phyloP scores from a whole-genome alignment of 352 stramenopile genomes.

The Pythium vanterpoolii region DNA sequence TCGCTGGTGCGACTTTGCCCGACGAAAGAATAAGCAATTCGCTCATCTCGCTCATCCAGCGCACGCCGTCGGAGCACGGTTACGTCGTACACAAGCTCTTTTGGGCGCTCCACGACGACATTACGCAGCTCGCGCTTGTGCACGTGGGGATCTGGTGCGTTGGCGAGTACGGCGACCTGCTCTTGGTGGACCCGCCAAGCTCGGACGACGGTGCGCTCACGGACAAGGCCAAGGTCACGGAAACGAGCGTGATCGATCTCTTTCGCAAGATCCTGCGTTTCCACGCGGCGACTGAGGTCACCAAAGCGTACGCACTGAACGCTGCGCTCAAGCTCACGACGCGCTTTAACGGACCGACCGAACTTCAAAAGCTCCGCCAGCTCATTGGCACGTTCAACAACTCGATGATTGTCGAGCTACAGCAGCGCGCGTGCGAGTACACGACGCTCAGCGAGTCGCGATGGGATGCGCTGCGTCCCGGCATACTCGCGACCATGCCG shows the following conservation, averaged over 20 bases:
- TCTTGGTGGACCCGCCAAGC: conserved; percentile 69
- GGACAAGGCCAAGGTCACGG: conserved; percentile 66
- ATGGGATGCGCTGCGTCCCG: conserved; percentile 67
- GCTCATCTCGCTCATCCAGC: conserved; percentile 96
- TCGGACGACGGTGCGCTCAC: conserved; percentile 55
- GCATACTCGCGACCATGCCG: conserved; percentile 93
- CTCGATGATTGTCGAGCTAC: conserved; percentile 94
- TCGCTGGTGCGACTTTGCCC: conserved; percentile 92
- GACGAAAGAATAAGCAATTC: conserved; percentile 93
- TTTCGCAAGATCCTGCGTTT: conserved; percentile 79
- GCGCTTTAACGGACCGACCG: conserved; percentile 68
- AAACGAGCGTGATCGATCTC: conserved; percentile 65
- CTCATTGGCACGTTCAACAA: conserved; percentile 90
- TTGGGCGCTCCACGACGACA: conserved; percentile 94
- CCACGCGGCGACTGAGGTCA: conserved; percentile 80
- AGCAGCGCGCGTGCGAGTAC: conserved; percentile 97
- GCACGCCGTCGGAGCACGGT: conserved; percentile 82
- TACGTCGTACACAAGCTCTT: conserved; percentile 98
- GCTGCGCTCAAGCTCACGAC: conserved; percentile 95
- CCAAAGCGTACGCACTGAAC: conserved; percentile 81
- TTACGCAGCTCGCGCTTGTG: conserved; percentile 93
- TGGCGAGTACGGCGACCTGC: conserved; percentile 94
- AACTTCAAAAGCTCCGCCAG: conserved; percentile 77
- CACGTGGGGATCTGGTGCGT: conserved; percentile 98
- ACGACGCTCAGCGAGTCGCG: conserved; percentile 80